A percentile compares a stretch with the other conserved stretches of the same genome.
Evolutionary conservation across 345 rosid species (phyloP).

Genomic region (Geranium brycei): DNA sequence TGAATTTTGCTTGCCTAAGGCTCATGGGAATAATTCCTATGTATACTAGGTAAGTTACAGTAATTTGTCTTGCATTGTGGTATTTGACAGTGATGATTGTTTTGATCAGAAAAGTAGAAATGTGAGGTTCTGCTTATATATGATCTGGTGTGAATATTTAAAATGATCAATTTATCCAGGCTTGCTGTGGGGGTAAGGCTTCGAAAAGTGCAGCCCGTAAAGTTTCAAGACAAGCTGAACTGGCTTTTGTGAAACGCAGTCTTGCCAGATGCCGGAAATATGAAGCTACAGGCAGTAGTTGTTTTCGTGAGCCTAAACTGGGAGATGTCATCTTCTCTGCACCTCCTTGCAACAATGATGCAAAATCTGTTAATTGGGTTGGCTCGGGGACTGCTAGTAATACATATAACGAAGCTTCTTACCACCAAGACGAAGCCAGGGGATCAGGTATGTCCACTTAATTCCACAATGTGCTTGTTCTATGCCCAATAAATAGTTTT

Average conservation of each 20-base stretch:
- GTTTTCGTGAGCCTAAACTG: conserved; percentile 63
- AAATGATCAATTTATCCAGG: conserved; percentile 28
- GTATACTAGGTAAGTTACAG: no score
- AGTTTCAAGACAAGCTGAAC: conserved; percentile 65
- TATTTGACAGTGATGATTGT: background rate
- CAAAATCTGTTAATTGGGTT: conserved; percentile 73
- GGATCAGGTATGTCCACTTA: conserved; percentile 51
- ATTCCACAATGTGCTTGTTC: conserved; percentile 1
- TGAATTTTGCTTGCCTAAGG: no score
- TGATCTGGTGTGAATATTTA: background rate
- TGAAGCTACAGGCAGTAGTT: conserved; percentile 67
- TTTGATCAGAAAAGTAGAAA: background rate
- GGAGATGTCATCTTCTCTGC: conserved; percentile 60
- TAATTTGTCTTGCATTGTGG: no score
- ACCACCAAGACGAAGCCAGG: conserved; percentile 61
- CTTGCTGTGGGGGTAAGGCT: conserved; percentile 54
- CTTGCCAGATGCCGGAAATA: conserved; percentile 58
- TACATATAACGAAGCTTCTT: conserved; percentile 57
- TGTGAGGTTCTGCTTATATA: background rate
- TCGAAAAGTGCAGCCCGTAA: conserved; percentile 50
- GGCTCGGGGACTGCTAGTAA: conserved; percentile 97
- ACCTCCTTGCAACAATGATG: conserved; percentile 47
- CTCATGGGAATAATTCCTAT: no score
- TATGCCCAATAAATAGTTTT: background rate
- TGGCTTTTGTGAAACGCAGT: conserved; percentile 61